These are phyloP conservation scores for Syzygium grande DNA, from an alignment of 345 rosid species.

Conservation along the genomic window DNA sequence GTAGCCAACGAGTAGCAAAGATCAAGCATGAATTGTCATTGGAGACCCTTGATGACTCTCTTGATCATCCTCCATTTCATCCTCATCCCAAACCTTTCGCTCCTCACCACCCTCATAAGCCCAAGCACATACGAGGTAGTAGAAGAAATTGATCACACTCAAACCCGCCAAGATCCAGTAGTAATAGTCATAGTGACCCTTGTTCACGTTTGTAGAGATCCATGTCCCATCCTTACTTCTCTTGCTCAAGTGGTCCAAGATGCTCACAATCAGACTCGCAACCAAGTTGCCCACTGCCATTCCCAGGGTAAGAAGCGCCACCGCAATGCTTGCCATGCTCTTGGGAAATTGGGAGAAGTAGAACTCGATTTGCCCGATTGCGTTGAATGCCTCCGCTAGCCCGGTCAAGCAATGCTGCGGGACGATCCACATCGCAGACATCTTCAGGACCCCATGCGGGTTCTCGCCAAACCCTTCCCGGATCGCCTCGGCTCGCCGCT, in stretches of 20 bases:
- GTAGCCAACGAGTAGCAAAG: neutral
- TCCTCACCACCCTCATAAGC: conserved; percentile 30
- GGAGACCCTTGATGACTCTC: neutral
- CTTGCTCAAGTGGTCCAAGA: conserved; percentile 8
- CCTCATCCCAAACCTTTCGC: conserved; percentile 20
- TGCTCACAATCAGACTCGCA: conserved; percentile 25
- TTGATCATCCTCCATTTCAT: neutral
- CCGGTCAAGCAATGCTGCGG: conserved; percentile 34
- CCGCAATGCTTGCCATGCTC: conserved; percentile 42
- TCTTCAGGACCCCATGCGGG: neutral
- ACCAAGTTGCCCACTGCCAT: conserved; percentile 26
- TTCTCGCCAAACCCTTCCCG: conserved; percentile 13
- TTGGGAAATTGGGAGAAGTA: conserved; percentile 48
- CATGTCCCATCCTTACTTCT: conserved; percentile 23
- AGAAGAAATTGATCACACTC: conserved; percentile 29
- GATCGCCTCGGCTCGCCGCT: conserved; percentile 19
- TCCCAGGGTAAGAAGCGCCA: conserved; percentile 28
- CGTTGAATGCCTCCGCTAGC: conserved; percentile 37
- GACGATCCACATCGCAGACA: conserved; percentile 42
- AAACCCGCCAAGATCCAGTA: conserved; percentile 35
- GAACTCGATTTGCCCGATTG: conserved; percentile 50
- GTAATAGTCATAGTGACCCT: conserved; percentile 45
- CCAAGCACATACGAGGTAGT: conserved; percentile 26
- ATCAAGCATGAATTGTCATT: neutral
- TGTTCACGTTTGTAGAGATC: conserved; percentile 32